phyloP scores from a whole-genome alignment of 1,284 basidiomycete species.

The Sporisorium iseilematis-ciliati region DNA sequence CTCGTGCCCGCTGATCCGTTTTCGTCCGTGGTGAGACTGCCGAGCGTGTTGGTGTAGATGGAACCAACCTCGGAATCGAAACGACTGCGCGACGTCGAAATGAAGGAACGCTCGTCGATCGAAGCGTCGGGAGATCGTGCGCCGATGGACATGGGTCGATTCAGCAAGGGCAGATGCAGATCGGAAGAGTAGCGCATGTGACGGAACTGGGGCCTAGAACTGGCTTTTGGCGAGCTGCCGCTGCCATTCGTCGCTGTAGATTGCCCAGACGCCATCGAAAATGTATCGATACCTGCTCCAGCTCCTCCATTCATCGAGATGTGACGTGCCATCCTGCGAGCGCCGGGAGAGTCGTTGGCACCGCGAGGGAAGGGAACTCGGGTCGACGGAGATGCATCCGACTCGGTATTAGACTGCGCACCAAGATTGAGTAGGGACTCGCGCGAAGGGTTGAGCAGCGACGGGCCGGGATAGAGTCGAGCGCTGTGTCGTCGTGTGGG shows the following conservation, averaged over 20 bases:
- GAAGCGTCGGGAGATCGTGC: slow-evolving; percentile 39
- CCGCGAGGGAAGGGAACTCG: slow-evolving; percentile 58
- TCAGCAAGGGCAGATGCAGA: slow-evolving; percentile 44
- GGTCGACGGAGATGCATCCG: slow-evolving; percentile 27
- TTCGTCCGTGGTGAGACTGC: slow-evolving; percentile 55
- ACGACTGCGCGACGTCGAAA: slow-evolving; percentile 45
- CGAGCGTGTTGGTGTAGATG: slow-evolving; percentile 59
- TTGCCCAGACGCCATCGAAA: slow-evolving; percentile 30
- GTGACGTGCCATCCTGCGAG: slow-evolving; percentile 48
- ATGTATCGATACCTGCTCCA: slow-evolving; percentile 24
- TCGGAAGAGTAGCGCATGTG: slow-evolving; percentile 65
- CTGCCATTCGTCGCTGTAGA: slow-evolving; percentile 26
- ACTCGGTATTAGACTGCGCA: slow-evolving; percentile 16
- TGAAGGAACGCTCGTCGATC: slow-evolving; percentile 38
- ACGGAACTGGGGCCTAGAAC: slow-evolving; percentile 42
- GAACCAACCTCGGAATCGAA: slow-evolving; percentile 61
- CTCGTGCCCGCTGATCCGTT: slow-evolving; percentile 25
- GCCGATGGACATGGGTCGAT: slow-evolving; percentile 20
- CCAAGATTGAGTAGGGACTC: slow-evolving; percentile 41
- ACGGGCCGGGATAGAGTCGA: slow-evolving; percentile 49
- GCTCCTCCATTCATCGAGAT: slow-evolving; percentile 53
- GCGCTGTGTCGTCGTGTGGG: slow-evolving; percentile 59
- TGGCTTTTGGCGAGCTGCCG: slow-evolving; percentile 39
- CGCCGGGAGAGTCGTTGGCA: slow-evolving; percentile 49
- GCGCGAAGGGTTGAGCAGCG: slow-evolving; percentile 58